phyloP scores from a whole-genome alignment of 2,329 filamentous ascomycete genomes.

The Cordyceps cicadae region DNA sequence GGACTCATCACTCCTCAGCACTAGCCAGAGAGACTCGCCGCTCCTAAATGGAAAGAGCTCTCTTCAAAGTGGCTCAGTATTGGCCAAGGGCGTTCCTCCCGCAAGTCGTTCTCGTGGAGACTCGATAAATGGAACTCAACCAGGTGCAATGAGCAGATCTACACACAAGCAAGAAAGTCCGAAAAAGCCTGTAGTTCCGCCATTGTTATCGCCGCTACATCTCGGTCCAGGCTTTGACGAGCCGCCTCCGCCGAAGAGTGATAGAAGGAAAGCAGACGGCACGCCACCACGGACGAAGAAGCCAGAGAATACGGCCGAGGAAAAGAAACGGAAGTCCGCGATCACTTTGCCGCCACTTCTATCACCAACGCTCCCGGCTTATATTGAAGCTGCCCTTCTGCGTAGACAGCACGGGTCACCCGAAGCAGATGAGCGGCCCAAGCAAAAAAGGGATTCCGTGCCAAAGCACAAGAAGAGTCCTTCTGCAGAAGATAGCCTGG shows the following conservation, averaged over 20 bases:
- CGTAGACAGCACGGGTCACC: slow-evolving; percentile 15
- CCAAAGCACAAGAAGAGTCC: slow-evolving; percentile 20
- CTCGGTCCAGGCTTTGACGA: slow-evolving; percentile 37
- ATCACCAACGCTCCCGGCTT: slow-evolving; percentile 47
- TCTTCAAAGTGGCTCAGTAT: slow-evolving; percentile 22
- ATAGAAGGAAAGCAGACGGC: slow-evolving; percentile 20
- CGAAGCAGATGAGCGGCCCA: slow-evolving; percentile 4
- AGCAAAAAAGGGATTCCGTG: slow-evolving; percentile 13
- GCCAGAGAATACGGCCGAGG: slow-evolving; percentile 18
- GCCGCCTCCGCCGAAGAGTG: slow-evolving; percentile 17
- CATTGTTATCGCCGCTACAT: slow-evolving; percentile 44
- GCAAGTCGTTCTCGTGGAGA: slow-evolving; percentile 31
- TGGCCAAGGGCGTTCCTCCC: slow-evolving; percentile 25
- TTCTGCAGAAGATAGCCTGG: slow-evolving; percentile 22
- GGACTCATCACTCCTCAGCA: slow-evolving; percentile 20
- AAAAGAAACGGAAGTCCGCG: slow-evolving; percentile 32
- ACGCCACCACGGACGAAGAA: slow-evolving; percentile 16
- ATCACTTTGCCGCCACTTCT: slow-evolving; percentile 40
- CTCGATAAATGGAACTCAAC: slow-evolving; percentile 35
- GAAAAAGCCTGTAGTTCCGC: slow-evolving; percentile 37
- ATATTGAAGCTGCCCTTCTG: slow-evolving; percentile 40
- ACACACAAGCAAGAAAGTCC: slow-evolving; percentile 31
- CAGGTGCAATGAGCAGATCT: slow-evolving; percentile 25
- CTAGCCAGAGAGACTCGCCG: slow-evolving; percentile 21
- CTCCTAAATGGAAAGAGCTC: slow-evolving; percentile 30